A percentile compares a stretch with the other conserved stretches of the same genome.
phyloP scores from a whole-genome alignment of 768 basidiomycete species.

The Jaapia argillacea region DNA sequence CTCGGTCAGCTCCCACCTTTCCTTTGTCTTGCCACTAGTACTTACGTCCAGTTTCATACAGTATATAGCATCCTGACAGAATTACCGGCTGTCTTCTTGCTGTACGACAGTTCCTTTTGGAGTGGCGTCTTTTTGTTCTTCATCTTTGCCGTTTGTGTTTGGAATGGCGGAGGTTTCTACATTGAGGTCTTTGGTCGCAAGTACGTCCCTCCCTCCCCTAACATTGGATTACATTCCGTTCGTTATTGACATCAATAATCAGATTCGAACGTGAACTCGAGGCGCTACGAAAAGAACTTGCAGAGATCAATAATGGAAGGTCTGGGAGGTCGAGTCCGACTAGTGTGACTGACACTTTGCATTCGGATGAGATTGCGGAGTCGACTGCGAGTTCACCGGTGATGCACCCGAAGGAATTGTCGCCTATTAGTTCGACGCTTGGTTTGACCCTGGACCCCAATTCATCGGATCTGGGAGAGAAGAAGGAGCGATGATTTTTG shows the following conservation, averaged over 20 bases:
- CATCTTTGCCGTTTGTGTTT: slow-evolving; percentile 82
- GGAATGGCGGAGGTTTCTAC: slow-evolving; percentile 96
- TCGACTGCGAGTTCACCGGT: not conserved
- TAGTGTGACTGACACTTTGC: not conserved
- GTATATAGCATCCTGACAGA: slow-evolving; percentile 84
- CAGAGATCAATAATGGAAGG: slow-evolving; percentile 51
- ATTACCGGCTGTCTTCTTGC: slow-evolving; percentile 71
- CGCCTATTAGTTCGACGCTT: not conserved
- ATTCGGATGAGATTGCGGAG: not conserved
- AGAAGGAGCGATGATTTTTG: not conserved
- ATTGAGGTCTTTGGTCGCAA: slow-evolving; percentile 96
- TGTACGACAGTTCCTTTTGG: slow-evolving; percentile 75
- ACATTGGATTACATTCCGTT: not conserved
- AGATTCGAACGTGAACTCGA: slow-evolving; percentile 94
- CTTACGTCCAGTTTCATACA: slow-evolving; percentile 17
- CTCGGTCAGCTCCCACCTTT: slow-evolving; percentile 40
- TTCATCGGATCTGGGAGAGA: not conserved
- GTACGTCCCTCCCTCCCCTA: slow-evolving; percentile 34
- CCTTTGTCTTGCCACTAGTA: slow-evolving; percentile 4
- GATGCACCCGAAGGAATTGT: not conserved
- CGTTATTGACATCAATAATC: slow-evolving; percentile 6
- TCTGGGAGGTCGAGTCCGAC: slow-evolving; percentile 21
- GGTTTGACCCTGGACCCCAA: not conserved
- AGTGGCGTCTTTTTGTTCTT: slow-evolving; percentile 68
- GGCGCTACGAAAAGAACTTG: slow-evolving; percentile 81